A percentile compares a stretch with the other conserved stretches of the same genome.
phyloP scores from a whole-genome alignment of 768 basidiomycete genomes.

The Tephrocybe sp. region DNA sequence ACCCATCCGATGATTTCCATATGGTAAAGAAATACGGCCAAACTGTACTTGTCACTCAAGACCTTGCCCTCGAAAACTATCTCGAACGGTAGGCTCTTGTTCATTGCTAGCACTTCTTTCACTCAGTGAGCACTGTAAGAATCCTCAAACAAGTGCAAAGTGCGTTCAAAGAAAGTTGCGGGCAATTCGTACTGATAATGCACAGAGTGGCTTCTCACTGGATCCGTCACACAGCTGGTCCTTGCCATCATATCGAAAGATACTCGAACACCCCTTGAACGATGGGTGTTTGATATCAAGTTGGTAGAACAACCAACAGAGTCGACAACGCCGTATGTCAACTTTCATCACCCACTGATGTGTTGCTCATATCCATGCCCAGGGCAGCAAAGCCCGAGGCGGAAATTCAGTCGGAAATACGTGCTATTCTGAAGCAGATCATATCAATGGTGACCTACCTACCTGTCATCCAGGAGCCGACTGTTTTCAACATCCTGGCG shows the following conservation, averaged over 20 bases:
- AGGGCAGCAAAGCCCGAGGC: constrained; percentile 72
- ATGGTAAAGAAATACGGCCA: constrained; percentile 99
- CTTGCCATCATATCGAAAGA: constrained; percentile 96
- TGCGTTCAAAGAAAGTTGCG: constrained; percentile 36
- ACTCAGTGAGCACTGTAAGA: constrained; percentile 36
- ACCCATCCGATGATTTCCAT: constrained; percentile 97
- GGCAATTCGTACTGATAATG: constrained; percentile 1
- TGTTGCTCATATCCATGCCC: constrained; percentile 10
- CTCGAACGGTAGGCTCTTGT: constrained; percentile 59
- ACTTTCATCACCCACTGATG: constrained; percentile 1
- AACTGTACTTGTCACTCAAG: constrained; percentile 91
- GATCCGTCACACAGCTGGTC: constrained; percentile 90
- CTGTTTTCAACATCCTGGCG: constrained; percentile 96
- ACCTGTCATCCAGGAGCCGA: constrained; percentile 91
- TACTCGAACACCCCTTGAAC: constrained; percentile 84
- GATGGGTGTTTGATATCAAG: constrained; percentile 98
- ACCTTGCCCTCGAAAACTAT: constrained; percentile 90
- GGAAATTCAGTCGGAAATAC: constrained; percentile 96
- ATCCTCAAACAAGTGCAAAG: constrained; percentile 92
- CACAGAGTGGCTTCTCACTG: constrained; percentile 90
- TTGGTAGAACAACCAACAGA: constrained; percentile 65
- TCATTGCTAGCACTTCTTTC: background rate
- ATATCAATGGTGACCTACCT: constrained; percentile 96
- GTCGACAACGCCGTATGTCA: constrained; percentile 47
- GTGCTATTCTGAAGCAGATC: constrained; percentile 97